A percentile compares a stretch with the other conserved stretches of the same genome.
Evolutionary conservation across 768 basidiomycete genomes (phyloP).

Genomic region (Rossbeevera mucosa): DNA sequence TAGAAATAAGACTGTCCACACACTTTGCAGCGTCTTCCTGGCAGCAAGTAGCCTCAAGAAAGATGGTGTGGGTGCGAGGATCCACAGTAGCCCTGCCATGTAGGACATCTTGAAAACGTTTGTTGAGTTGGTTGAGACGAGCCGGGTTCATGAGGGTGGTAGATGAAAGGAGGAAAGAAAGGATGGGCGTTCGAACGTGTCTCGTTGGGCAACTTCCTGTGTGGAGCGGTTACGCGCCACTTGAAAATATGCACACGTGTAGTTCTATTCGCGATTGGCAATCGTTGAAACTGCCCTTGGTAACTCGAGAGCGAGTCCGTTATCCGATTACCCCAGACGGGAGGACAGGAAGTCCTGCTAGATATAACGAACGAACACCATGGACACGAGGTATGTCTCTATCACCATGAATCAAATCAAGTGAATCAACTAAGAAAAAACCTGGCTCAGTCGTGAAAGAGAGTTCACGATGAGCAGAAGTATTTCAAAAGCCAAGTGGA

Average conservation of each 20-base stretch:
- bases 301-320: no score
- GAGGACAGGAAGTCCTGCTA: neutral
- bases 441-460: neutral
- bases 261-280: neutral
- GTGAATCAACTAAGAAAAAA: neutral
- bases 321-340: neutral
- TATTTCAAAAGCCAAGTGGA: neutral
- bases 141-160: slow-evolving; percentile 10
- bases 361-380: no score
- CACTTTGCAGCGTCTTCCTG: slow-evolving; percentile 39
- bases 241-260: no score
- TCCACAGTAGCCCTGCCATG: slow-evolving; percentile 28
- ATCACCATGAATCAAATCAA: neutral
- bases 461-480: neutral
- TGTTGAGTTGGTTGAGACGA: slow-evolving; percentile 29
- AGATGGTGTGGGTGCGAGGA: slow-evolving; percentile 25
- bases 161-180: neutral
- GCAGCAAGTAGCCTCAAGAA: slow-evolving; percentile 44
- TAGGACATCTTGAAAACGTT: slow-evolving; percentile 33
- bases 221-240: no score
- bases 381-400: no score
- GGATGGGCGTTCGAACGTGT: no score
- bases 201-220: no score
- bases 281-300: neutral
- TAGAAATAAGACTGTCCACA: slow-evolving; percentile 35